Evolutionary conservation across 2,329 filamentous ascomycete genomes (phyloP), one percentile per base, ranked within the genome.

Genomic region (Calonectria leucothoes): DNA sequence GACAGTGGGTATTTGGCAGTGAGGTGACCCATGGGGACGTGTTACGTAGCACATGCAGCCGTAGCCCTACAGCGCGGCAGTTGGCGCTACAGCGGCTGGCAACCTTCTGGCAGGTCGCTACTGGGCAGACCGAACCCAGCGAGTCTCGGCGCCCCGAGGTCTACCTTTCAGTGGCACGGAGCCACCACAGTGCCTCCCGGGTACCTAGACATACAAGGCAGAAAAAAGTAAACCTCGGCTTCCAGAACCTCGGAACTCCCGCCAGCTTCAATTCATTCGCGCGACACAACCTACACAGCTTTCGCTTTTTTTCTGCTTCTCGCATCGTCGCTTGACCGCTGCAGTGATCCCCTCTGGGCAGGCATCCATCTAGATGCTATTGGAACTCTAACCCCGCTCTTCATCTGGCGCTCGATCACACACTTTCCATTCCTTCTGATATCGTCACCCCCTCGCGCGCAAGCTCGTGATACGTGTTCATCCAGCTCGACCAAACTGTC

Each of bases 241-340:
- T 79, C 73, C 52, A 76, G 75, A 72, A 73, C 71, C 42, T 75
- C 70, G 76, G 73, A 73, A 75, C 70, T 73, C 72, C 63, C 59
- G 25, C 61, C 39, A 51, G 69, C 52, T 29, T n/a, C 52, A 55
- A 35, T 57, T 35, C 69, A 63, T 69, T 52, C 70, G 61, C 73
- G 37, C 48, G 31, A 71, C 52, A 51, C 49, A 42, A 55, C 29
- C 67, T 29, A 27, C 33, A 48, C 29, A 35, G 7, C 31, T 48
- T 51, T 27, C 45, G 29, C 39, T 48, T 68, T 45, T 17, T n/a
- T 31, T 51, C 42, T 42, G 10, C 42, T 11, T 25, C 17, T 63
- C 31, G 27, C 42, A 51, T 49, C n/a, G 25, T 48, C 59, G 27
- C 55, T 61, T 27, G 55, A 23, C 33, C 14, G 37, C 33, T 61